phyloP scores from a whole-genome alignment of 139 green algal species.

The Tetraselmis chui region DNA sequence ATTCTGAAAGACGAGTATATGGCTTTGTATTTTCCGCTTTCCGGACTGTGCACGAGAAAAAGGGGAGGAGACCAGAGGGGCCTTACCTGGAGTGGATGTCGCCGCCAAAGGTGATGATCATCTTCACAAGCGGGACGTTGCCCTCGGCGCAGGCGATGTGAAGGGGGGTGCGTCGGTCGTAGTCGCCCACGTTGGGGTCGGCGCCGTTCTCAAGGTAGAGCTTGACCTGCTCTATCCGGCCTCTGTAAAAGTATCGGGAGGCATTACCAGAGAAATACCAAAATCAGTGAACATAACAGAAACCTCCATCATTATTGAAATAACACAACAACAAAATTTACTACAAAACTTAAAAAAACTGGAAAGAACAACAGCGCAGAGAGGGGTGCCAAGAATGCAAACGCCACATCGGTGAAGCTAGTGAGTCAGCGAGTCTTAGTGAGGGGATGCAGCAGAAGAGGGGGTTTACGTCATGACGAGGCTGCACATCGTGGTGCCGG shows the following conservation, averaged over 20 bases:
- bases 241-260: neutral
- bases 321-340: too few species aligned
- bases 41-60: neutral
- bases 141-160: neutral
- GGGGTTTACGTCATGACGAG: neutral
- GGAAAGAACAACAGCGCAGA: neutral
- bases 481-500: neutral
- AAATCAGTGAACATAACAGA: too few species aligned
- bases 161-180: neutral
- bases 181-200: conserved; percentile 1
- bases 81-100: neutral
- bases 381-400: neutral
- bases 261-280: too few species aligned
- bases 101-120: neutral
- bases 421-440: neutral
- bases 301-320: too few species aligned
- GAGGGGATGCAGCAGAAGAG: neutral
- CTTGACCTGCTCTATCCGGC: neutral
- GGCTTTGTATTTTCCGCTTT: neutral
- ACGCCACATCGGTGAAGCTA: too few species aligned
- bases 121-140: neutral
- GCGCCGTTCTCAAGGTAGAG: conserved; percentile 2
- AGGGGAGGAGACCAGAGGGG: neutral
- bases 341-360: too few species aligned
- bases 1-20: neutral